phyloP scores from a whole-genome alignment of 2,329 filamentous ascomycete species.

The Clonostachys byssicola region DNA sequence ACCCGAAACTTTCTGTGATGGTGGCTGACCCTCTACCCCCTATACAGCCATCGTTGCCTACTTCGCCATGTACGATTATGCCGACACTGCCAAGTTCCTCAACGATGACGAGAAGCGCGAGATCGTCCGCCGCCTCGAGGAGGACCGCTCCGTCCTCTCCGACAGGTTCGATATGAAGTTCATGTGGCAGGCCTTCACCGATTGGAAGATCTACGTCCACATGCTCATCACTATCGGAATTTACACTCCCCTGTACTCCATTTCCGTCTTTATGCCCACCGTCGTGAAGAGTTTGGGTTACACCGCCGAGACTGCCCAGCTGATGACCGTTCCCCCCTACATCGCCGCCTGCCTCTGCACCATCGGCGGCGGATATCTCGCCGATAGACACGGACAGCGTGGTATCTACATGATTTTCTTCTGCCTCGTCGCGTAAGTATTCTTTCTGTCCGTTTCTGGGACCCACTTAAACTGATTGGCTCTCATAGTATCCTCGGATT shows the following conservation, averaged over 20 bases:
- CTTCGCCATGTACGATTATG: conserved; percentile 56
- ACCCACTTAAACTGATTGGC: not conserved
- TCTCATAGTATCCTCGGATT: conserved; percentile 22
- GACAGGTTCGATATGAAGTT: conserved; percentile 55
- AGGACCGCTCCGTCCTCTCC: conserved; percentile 39
- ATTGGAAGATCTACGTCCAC: conserved; percentile 46
- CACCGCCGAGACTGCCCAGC: conserved; percentile 26
- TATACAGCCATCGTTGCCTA: conserved; percentile 39
- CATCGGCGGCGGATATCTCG: conserved; percentile 34
- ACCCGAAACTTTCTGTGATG: not conserved
- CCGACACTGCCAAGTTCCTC: conserved; percentile 45
- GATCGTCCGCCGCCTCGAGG: conserved; percentile 35
- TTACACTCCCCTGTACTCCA: conserved; percentile 30
- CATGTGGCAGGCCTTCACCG: conserved; percentile 49
- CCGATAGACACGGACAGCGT: conserved; percentile 27
- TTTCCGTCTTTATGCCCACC: conserved; percentile 28
- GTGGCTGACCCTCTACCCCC: not conserved
- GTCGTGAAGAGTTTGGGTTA: conserved; percentile 29
- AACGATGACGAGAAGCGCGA: conserved; percentile 32
- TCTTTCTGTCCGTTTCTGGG: not conserved
- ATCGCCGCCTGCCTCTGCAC: conserved; percentile 28
- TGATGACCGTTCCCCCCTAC: conserved; percentile 32
- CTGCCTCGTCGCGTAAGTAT: conserved; percentile 24
- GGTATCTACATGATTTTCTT: conserved; percentile 31
- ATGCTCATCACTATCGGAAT: conserved; percentile 60